These are phyloP conservation scores for Athelia sp. DNA, from an alignment of 1,284 basidiomycete species.

Conservation along the genomic window DNA sequence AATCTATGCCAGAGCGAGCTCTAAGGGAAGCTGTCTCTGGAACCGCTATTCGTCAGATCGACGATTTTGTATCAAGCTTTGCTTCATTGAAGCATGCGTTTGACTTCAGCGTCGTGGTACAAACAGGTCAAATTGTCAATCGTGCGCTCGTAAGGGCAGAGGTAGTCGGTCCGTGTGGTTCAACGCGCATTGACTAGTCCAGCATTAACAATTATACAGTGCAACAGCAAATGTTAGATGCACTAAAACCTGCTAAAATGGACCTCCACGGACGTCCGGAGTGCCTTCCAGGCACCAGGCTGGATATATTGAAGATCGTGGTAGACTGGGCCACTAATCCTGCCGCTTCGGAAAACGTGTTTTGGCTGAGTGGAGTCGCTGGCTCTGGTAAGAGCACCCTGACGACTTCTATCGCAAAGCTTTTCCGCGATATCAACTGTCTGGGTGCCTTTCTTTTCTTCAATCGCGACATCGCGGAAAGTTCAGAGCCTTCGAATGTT, in stretches of 20 bases:
- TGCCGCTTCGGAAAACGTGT: background rate
- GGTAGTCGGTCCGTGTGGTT: background rate
- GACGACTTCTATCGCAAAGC: background rate
- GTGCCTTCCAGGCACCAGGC: slow-evolving; percentile 6
- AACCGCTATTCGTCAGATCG: no score
- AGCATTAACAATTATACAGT: background rate
- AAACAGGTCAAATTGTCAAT: no score
- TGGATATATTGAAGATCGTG: background rate
- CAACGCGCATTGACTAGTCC: background rate
- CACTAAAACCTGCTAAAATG: background rate
- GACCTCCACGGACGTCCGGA: slow-evolving; percentile 1
- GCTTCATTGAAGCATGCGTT: no score
- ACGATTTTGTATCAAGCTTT: no score
- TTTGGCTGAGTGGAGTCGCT: background rate
- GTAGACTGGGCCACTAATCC: background rate
- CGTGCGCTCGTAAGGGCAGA: background rate
- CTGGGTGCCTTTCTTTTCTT: background rate
- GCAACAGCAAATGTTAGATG: background rate
- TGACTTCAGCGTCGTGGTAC: no score
- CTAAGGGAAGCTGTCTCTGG: no score
- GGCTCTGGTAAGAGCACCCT: background rate
- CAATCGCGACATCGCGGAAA: background rate
- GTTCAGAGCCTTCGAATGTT: background rate
- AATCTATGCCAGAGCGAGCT: no score
- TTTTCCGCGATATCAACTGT: background rate